Conservation (phyloP, 768 basidiomycete genomes). For the Termitomyces sp. region DNA sequence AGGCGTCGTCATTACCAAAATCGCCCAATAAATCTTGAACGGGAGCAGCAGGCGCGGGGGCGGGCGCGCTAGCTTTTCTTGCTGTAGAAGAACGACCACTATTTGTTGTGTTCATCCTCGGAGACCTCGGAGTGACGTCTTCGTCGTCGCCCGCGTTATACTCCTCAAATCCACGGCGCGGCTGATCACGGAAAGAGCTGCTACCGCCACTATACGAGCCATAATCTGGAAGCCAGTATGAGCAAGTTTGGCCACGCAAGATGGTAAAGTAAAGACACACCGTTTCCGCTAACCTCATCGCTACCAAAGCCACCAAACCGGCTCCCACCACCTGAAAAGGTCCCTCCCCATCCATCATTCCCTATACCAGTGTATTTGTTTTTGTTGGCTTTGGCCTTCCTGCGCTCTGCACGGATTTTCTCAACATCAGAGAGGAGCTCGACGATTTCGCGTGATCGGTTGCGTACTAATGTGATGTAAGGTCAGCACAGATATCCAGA, state of each 20-base stretch:
- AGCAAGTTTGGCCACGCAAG: not conserved
- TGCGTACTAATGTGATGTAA: slow-evolving; percentile 64
- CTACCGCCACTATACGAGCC: slow-evolving; percentile 25
- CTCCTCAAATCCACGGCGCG: slow-evolving; percentile 74
- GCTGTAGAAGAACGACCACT: slow-evolving; percentile 20
- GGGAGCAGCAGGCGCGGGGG: slow-evolving; percentile 23
- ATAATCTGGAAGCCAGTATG: slow-evolving; percentile 3
- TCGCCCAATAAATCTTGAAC: slow-evolving; percentile 73
- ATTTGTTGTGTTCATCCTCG: slow-evolving; percentile 20
- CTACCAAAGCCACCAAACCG: slow-evolving; percentile 45
- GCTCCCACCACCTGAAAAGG: slow-evolving; percentile 49
- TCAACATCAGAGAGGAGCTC: slow-evolving; percentile 90
- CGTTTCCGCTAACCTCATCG: slow-evolving; percentile 24
- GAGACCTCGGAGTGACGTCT: slow-evolving; percentile 28
- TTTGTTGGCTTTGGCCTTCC: slow-evolving; percentile 89
- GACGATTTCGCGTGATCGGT: slow-evolving; percentile 89
- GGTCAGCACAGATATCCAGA: not conserved
- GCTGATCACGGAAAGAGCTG: slow-evolving; percentile 52
- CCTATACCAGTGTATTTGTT: slow-evolving; percentile 87
- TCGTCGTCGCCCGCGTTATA: slow-evolving; percentile 97
- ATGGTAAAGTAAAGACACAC: not conserved
- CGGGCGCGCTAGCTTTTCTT: slow-evolving; percentile 32
- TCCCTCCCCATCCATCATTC: slow-evolving; percentile 63
- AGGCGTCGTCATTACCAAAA: slow-evolving; percentile 67
- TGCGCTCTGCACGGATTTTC: slow-evolving; percentile 79